Base-by-base conservation (phyloP, 1,284 basidiomycete species). In the Rhodotorula sp. region DNA sequence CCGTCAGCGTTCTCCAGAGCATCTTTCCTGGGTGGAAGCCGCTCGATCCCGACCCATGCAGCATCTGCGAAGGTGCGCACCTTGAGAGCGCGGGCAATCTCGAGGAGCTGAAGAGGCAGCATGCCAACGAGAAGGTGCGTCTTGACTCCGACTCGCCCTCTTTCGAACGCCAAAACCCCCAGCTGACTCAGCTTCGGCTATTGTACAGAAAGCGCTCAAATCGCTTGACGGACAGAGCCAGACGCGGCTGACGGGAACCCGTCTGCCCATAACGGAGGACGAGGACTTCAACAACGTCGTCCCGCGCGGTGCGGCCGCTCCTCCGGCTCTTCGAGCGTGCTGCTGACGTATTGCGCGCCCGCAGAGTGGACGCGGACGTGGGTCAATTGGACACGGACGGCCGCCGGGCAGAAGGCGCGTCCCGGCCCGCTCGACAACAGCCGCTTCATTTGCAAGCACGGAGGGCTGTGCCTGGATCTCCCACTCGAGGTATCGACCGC, bases 101-200 rank as follows among this genome's bases (percentile, higher is more conserved):
- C 1, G 41, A 55, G 13, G 32, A 76, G 83, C 84, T 51, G 87
- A 86, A 87, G 61, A 87, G 84, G 79, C 85, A 84, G 67, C 88
- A 88, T 21, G 88, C 90, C 77, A 87, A 88, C 37, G 90, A 92
- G 81, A 91, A 90, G 87, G 91, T 89, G 67, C 64, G 71, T 29
- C n/a, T n/a, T n/a, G n/a, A n/a, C 34, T 10, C 25, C 9, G 32
- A 39, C 1, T 29, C 29, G 19, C 46, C 44, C n/a, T 29, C 57
- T 44, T 21, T 29, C 41, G 17, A 37, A 22, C 37, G 10, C 19
- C n/a, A n/a, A 19, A 25, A 32, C 8, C 19, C n/a, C 29, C 21
- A 13, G n/a, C 56, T 44, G 36, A 57, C n/a, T 9, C n/a, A 9
- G n/a, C 56, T 41, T 29, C 22, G 41, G 21, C 32, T 13, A 15